These are phyloP conservation scores for Salix koriyanagi DNA, from an alignment of 345 rosid species.

Conservation along the genomic window DNA sequence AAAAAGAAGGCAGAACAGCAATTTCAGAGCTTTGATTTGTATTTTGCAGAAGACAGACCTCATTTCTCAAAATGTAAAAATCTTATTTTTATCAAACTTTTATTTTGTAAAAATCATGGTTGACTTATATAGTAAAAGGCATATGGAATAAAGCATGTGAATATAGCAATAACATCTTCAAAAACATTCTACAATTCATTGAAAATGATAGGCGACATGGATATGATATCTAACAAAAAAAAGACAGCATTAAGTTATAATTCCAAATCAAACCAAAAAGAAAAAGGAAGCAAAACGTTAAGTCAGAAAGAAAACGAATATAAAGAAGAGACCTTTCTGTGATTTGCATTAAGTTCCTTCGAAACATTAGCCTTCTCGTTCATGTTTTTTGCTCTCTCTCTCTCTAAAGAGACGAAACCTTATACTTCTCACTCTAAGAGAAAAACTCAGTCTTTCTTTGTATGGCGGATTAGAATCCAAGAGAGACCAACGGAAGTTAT, in stretches of 20 bases:
- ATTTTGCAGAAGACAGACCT: too few relatives aligned
- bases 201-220: background rate
- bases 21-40: too few relatives aligned
- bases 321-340: slow-evolving; percentile 44
- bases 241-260: background rate
- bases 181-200: background rate
- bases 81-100: too few relatives aligned
- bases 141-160: background rate
- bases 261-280: slow-evolving; percentile 10
- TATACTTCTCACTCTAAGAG: too few relatives aligned
- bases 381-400: slow-evolving; percentile 30
- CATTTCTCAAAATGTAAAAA: too few relatives aligned
- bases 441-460: background rate
- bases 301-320: background rate
- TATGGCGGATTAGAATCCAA: slow-evolving; percentile 15
- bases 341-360: slow-evolving; percentile 54
- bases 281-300: background rate
- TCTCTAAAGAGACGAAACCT: background rate
- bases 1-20: too few relatives aligned
- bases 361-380: slow-evolving; percentile 64
- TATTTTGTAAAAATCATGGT: too few relatives aligned
- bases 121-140: background rate
- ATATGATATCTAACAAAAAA: background rate
- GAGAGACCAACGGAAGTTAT: background rate
- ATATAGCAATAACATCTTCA: background rate